Evolutionary conservation across 1,139 yeast species (phyloP).

Genomic region (Suhomyces chickasaworum): DNA sequence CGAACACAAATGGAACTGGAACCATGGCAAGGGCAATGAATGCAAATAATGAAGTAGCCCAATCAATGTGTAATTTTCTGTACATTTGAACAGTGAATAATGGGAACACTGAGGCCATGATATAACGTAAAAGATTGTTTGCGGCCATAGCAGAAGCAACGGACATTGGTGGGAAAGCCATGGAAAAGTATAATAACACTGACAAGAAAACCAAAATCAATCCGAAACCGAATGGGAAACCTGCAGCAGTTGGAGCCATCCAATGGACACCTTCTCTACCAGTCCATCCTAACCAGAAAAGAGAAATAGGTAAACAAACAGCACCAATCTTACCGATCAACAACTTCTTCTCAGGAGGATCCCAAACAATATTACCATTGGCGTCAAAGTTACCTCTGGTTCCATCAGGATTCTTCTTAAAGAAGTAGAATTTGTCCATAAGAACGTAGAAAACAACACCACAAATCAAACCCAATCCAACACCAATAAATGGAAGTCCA

Average conservation of each 20-base stretch:
- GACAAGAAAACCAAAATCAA: slow-evolving; percentile 73
- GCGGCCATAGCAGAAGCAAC: slow-evolving; percentile 83
- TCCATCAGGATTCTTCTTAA: slow-evolving; percentile 65
- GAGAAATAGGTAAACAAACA: slow-evolving; percentile 61
- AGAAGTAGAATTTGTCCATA: slow-evolving; percentile 50
- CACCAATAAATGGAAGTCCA: slow-evolving; percentile 69
- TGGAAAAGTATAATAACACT: slow-evolving; percentile 67
- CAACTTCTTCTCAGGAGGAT: slow-evolving; percentile 42
- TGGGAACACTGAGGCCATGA: slow-evolving; percentile 62
- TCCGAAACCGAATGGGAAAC: slow-evolving; percentile 76
- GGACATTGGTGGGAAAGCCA: slow-evolving; percentile 71
- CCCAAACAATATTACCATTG: slow-evolving; percentile 52
- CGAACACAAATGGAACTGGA: slow-evolving; percentile 29
- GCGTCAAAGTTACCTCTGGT: slow-evolving; percentile 58
- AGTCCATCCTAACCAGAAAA: slow-evolving; percentile 87
- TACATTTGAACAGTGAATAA: slow-evolving; percentile 50
- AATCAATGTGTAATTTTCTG: slow-evolving; percentile 34
- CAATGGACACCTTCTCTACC: slow-evolving; percentile 66
- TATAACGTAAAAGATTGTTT: slow-evolving; percentile 68
- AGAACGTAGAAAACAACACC: slow-evolving; percentile 56
- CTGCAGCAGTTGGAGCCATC: slow-evolving; percentile 78
- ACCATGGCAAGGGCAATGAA: slow-evolving; percentile 30
- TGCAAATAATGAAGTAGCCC: slow-evolving; percentile 30
- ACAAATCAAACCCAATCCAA: slow-evolving; percentile 61
- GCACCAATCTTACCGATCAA: slow-evolving; percentile 60